Base-by-base conservation (phyloP, 495 filamentous ascomycete species). In the Oleoguttula mirabilis region DNA sequence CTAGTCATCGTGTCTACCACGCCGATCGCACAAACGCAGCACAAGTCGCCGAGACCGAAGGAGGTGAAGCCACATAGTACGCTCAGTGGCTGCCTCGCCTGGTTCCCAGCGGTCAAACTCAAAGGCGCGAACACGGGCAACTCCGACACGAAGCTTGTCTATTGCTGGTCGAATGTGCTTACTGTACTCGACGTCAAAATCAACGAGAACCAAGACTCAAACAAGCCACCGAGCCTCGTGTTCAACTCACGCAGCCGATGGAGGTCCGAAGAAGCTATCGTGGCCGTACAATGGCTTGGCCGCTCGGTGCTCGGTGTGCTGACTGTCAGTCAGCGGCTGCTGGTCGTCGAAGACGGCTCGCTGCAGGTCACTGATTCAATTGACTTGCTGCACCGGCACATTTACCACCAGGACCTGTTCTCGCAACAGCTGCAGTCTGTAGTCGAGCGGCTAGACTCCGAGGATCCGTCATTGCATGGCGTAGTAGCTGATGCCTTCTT, bases 401-500 rank as follows among this genome's bases (percentile, higher is more conserved):
- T 96, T 27, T 93, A 88, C 51, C 90, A 96, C 58, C 69, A 73
- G 36, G 87, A 95, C 54, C 60, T 88, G 6, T 96, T 96, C 59
- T 86, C 82, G 0, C 66, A 71, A 5, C 88, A 95, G 53, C 69
- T 98, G 16, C 77, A 82, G 55, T 68, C 68, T 27, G 67, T 98
- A 27, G 84, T 96, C 12, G 88, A 95, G 56, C 77, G 85, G 45
- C 67, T 90, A 34, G 82, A 94, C 46, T 86, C 93, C 54, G 79
- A 88, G 31, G 84, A 94, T 46, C 72, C 73, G 2, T 81, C 83
- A 2, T 86, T 94, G 80, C 90, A 95, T 61, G 87, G 88, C 1
- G 86, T 94, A 15, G 84, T 98, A 32, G 88, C 88, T 11, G 92
- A 98, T 66, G 90, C 92, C 12, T 98, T 94, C 52, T 83, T 90